Evolutionary conservation across 2,329 filamentous ascomycete species (phyloP).

Genomic region (Clonostachys byssicola): DNA sequence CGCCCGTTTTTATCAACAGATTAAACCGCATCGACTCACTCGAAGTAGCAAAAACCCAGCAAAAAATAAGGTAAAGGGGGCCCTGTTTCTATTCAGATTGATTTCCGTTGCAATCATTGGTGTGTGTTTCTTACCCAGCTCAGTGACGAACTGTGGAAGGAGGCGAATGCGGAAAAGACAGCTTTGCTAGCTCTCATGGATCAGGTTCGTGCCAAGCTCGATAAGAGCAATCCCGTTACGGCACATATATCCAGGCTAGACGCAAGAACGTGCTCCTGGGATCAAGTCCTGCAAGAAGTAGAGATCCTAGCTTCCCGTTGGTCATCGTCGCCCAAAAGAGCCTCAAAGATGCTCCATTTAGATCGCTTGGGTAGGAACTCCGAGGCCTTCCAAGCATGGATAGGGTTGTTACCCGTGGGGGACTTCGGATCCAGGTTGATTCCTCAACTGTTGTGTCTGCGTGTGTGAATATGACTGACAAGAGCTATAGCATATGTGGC

Average conservation of each 20-base stretch:
- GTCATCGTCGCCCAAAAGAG: neutral
- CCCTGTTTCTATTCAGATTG: neutral
- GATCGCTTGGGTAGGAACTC: conserved; percentile 3
- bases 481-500: neutral
- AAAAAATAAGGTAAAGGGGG: neutral
- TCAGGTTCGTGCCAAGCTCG: conserved; percentile 3
- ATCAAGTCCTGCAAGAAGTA: conserved; percentile 1
- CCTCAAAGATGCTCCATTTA: conserved; percentile 1
- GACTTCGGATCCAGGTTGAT: conserved; percentile 3
- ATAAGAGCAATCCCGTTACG: conserved; percentile 1
- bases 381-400: conserved; percentile 2
- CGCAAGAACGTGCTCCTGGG: neutral
- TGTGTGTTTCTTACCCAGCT: neutral
- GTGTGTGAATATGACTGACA: neutral
- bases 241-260: no score
- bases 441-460: neutral
- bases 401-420: conserved; percentile 2
- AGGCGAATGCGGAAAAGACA: conserved; percentile 4
- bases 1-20: neutral
- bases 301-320: neutral
- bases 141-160: conserved; percentile 5
- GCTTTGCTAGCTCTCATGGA: conserved; percentile 6
- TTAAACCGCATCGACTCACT: neutral
- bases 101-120: neutral
- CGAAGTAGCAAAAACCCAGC: neutral